Evolutionary conservation across 2,329 filamentous ascomycete genomes (phyloP).

Genomic region (Aspergillus aculeatus): DNA sequence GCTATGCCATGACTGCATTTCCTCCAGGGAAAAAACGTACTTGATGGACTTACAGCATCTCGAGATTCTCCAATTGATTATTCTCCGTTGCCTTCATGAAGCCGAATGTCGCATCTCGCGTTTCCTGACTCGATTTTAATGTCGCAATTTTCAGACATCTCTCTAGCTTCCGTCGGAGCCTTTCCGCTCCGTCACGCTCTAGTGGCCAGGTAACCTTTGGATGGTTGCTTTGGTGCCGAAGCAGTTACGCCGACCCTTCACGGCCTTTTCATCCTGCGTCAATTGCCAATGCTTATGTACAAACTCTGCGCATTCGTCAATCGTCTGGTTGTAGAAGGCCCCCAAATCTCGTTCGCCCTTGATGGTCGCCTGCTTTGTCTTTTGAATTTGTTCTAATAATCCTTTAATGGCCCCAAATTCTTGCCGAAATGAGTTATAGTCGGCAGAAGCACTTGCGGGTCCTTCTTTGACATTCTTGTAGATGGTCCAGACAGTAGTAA

Average conservation of each 20-base stretch:
- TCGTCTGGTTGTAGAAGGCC: constrained; percentile 1
- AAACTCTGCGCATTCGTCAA: constrained; percentile 9
- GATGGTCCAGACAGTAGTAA: constrained; percentile 9
- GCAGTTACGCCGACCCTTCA: not conserved
- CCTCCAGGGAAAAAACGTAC: not conserved
- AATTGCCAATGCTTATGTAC: constrained; percentile 7
- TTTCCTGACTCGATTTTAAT: constrained; percentile 9
- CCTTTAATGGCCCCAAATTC: constrained; percentile 11
- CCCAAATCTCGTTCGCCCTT: constrained; percentile 9
- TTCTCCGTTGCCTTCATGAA: constrained; percentile 4
- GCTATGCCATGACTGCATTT: not conserved
- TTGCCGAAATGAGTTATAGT: constrained; percentile 7
- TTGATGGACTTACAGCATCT: constrained; percentile 13
- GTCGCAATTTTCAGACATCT: constrained; percentile 14
- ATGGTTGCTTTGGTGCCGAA: not conserved
- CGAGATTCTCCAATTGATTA: constrained; percentile 8
- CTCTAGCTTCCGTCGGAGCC: constrained; percentile 9
- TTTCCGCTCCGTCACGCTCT: constrained; percentile 14
- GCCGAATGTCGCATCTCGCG: constrained; percentile 3
- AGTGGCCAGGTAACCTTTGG: constrained; percentile 10
- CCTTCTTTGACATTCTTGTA: constrained; percentile 11
- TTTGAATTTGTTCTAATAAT: constrained; percentile 6
- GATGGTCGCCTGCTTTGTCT: not conserved
- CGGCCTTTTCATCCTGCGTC: not conserved
- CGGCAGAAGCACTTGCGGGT: not conserved